Base-by-base conservation (phyloP, 371 early-diverging fungal genomes). In the Mucor plumbeus region DNA sequence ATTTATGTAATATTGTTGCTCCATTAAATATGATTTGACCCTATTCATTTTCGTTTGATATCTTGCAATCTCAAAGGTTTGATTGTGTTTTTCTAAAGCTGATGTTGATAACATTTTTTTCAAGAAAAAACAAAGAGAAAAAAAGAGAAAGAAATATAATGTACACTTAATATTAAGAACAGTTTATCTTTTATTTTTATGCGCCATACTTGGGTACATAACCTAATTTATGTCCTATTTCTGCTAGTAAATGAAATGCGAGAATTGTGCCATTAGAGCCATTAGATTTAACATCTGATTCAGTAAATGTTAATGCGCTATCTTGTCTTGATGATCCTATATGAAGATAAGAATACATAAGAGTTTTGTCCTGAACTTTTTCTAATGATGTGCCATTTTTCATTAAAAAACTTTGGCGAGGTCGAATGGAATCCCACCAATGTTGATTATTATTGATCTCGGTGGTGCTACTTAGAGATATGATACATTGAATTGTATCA, bases 171-270 rank as follows among this genome's bases (percentile, higher is more conserved):
- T 14, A 9, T 41, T 38, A 4, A 4, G 3, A 17, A 11, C 15
- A 31, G n/a, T 15, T 34, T 61, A 13, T 38, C n/a, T 36, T 19
- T 48, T 43, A 7, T 40, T 44, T 57, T 72, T 71, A 79, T 7
- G 80, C 77, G 19, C 80, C 80, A 63, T 80, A 83, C 50, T 83
- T 83, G n/a, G 74, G 76, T 31, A 79, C 68, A 69, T 68, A 69
- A 0, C 79, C 79, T 40, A 83, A 69, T 65, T 79, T 80, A 56
- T 75, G 72, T 17, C 77, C 74, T 58, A 80, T 78, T 61, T 83
- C 83, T 38, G 71, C 72, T 53, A 83, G 33, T 44, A 75, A 80
- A 31, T 80, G 80, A 75, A 76, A 83, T 33, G 80, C 78, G 15
- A 82, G 63, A 31, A 77, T 78, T 17, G 63, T 55, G n/a, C 70